phyloP scores from a whole-genome alignment of 768 basidiomycete genomes.

The Udeniomyces megalosporus region DNA sequence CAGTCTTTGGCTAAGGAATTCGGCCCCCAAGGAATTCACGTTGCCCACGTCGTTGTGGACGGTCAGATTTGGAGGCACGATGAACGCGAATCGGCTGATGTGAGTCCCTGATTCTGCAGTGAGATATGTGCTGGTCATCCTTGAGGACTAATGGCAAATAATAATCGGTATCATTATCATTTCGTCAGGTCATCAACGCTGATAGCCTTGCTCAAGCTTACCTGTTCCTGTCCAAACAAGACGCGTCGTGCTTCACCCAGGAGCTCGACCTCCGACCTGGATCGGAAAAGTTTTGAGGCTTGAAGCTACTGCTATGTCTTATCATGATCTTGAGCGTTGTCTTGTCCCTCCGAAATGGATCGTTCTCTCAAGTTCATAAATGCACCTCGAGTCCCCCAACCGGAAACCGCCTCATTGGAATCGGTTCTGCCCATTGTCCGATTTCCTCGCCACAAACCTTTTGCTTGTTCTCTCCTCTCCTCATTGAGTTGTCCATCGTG shows the following conservation, averaged over 20 bases:
- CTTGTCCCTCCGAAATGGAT: too few species aligned
- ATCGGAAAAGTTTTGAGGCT: too few species aligned
- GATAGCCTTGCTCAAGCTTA: background rate
- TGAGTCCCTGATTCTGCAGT: background rate
- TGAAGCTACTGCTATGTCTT: too few species aligned
- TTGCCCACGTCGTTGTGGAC: slow-evolving; percentile 22
- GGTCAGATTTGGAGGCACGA: slow-evolving; percentile 11
- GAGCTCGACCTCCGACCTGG: slow-evolving; percentile 12
- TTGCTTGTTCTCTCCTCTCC: too few species aligned
- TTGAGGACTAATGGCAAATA: too few species aligned
- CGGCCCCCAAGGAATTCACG: slow-evolving; percentile 21
- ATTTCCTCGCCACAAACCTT: too few species aligned
- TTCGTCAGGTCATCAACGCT: background rate
- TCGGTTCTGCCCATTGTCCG: too few species aligned
- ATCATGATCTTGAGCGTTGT: too few species aligned
- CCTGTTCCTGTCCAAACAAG: slow-evolving; percentile 1
- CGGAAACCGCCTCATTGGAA: too few species aligned
- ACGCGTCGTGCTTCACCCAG: background rate
- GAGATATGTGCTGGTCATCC: background rate
- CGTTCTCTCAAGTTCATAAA: too few species aligned
- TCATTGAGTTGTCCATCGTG: too few species aligned
- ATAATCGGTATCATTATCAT: background rate
- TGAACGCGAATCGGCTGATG: background rate
- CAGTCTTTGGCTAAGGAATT: slow-evolving; percentile 23
- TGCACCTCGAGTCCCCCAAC: too few species aligned